Base-by-base conservation (phyloP, 176 grass and related monocot species). In the Avena eriantha region DNA sequence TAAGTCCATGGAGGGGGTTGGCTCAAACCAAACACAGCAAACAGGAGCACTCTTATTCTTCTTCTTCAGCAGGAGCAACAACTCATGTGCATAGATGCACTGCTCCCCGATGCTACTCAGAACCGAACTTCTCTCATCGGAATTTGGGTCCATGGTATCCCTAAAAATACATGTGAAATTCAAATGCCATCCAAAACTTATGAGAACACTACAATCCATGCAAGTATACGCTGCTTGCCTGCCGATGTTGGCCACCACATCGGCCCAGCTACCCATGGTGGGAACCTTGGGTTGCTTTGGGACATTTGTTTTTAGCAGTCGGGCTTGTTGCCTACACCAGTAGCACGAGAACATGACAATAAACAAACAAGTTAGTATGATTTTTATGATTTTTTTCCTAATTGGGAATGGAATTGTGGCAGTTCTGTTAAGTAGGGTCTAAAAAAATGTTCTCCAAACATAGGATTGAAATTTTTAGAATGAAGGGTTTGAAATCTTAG, bases 1-100 rank as follows among this genome's bases (percentile, higher is more conserved):
- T 19, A 41, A 41, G 67, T 35, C 67, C 34, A 69, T 69, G 13
- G 3, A 18, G 16, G 33, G 26, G 67, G 35, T 41, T 45, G 68
- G 68, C 68, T 71, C 68, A 45, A 71, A 71, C 68, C 68, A 71
- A 71, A 71, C 68, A 1, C 19, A 71, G 18, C 36, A 45, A 19
- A 71, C 10, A 1, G 17, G 36, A n/a, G 34, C 8, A 43, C 47
- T 0, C 47, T 21, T 29, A 29, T 29, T 19, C 68, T 71, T 45
- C 68, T 71, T 71, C 18, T 11, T 9, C 1, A 71, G 18, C 8
- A 71, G 31, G 15, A 71, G 14, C 8, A 5, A 7, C 5, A 71
- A 21, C 35, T 39, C 68, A 71, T 71, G 35, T 3, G 3, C 68
- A 43, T 71, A 71, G 14, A 71, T 12, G 68, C 68, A 71, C 0